phyloP scores from a whole-genome alignment of 2,329 filamentous ascomycete genomes.

The Colletotrichum chrysophilum region DNA sequence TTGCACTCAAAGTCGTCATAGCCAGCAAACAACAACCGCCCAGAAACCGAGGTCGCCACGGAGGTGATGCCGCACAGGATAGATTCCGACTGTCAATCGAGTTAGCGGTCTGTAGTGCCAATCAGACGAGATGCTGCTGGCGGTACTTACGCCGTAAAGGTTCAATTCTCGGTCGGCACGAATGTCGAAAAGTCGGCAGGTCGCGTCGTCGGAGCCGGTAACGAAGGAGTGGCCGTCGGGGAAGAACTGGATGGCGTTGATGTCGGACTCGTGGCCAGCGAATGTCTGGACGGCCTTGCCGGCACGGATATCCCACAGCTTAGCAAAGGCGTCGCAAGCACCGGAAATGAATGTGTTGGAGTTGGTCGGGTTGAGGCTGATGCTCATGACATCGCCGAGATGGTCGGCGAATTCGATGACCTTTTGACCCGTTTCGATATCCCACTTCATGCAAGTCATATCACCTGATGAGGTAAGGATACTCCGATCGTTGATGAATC shows the following conservation, averaged over 20 bases:
- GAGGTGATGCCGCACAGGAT: constrained; percentile 98
- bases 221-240: constrained; percentile 98
- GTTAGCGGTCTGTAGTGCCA: constrained; percentile 21
- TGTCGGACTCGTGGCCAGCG: constrained; percentile 97
- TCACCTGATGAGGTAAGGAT: constrained; percentile 98
- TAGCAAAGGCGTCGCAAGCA: constrained; percentile 97
- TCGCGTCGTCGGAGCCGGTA: constrained; percentile 96
- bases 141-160: constrained; percentile 67
- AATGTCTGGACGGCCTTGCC: constrained; percentile 99
- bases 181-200: constrained; percentile 96
- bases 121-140: background rate
- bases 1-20: constrained; percentile 99
- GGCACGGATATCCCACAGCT: constrained; percentile 98
- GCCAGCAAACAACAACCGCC: constrained; percentile 91
- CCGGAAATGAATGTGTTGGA: constrained; percentile 99
- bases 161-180: constrained; percentile 85
- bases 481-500: constrained; percentile 97
- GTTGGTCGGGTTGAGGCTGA: constrained; percentile 98
- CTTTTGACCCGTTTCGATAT: constrained; percentile 97
- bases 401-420: constrained; percentile 98
- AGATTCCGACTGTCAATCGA: constrained; percentile 77
- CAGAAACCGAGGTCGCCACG: constrained; percentile 96
- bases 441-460: constrained; percentile 99
- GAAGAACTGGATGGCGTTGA: constrained; percentile 99
- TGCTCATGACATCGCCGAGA: constrained; percentile 98